These are phyloP conservation scores for Aureobasidium leucospermi DNA, from an alignment of 2,329 filamentous ascomycete species.

Conservation along the genomic window DNA sequence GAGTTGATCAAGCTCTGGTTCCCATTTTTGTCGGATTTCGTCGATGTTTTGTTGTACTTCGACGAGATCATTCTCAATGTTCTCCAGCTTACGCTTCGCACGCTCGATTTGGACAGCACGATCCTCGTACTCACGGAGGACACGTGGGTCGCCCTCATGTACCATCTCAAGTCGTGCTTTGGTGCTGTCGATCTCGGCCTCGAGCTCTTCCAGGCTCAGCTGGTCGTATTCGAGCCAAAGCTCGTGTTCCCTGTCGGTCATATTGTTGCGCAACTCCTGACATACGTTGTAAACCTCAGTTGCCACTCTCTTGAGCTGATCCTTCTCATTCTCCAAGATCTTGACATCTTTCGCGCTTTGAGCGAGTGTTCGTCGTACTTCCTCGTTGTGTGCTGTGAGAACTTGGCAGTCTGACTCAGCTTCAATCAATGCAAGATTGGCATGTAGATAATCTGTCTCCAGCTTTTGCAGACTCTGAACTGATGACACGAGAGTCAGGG, in stretches of 20 bases:
- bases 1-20: constrained; percentile 72
- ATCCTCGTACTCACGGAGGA: constrained; percentile 70
- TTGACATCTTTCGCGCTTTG: constrained; percentile 36
- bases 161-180: constrained; percentile 71
- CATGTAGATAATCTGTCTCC: constrained; percentile 60
- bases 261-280: constrained; percentile 17
- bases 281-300: constrained; percentile 18
- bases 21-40: constrained; percentile 66
- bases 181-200: constrained; percentile 67
- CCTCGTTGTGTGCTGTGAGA: constrained; percentile 57
- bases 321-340: constrained; percentile 28
- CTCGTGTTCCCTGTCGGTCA: constrained; percentile 22
- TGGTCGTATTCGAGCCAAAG: constrained; percentile 19
- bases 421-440: constrained; percentile 66
- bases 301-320: constrained; percentile 13
- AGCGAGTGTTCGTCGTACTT: constrained; percentile 49
- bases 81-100: constrained; percentile 52
- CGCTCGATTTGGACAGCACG: constrained; percentile 63
- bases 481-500: constrained; percentile 51
- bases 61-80: constrained; percentile 49
- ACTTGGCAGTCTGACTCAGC: constrained; percentile 70
- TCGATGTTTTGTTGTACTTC: constrained; percentile 52
- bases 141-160: constrained; percentile 66
- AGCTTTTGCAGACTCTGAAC: constrained; percentile 56
- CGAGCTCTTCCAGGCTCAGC: constrained; percentile 52